Evolutionary conservation across 805 yeast genomes (phyloP).

Genomic region (Metschnikowia borealis): DNA sequence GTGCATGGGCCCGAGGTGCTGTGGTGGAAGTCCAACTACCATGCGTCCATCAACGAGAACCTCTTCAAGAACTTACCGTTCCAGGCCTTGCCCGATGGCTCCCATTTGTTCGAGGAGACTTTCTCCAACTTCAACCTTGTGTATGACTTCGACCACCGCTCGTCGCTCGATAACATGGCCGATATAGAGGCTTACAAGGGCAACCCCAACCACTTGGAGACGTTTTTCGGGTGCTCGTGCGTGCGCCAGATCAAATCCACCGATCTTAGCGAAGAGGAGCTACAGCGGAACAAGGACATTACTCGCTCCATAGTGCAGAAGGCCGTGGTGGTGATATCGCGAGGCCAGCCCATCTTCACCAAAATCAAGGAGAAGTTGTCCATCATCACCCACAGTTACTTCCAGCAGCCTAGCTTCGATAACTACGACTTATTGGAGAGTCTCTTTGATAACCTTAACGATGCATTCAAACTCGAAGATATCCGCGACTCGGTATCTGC

Average conservation of each 20-base stretch:
- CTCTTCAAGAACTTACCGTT: conserved; percentile 89
- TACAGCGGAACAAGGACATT: conserved; percentile 53
- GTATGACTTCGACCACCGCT: conserved; percentile 52
- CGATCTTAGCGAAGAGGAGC: conserved; percentile 45
- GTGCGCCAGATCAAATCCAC: conserved; percentile 73
- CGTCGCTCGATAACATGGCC: conserved; percentile 43
- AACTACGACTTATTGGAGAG: conserved; percentile 67
- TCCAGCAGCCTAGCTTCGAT: conserved; percentile 71
- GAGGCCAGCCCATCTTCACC: conserved; percentile 76
- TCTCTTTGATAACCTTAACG: conserved; percentile 61
- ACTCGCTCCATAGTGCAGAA: conserved; percentile 90
- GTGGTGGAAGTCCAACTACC: conserved; percentile 64
- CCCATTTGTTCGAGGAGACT: conserved; percentile 90
- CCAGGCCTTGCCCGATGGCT: conserved; percentile 94
- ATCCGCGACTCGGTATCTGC: conserved; percentile 16
- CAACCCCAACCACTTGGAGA: conserved; percentile 44
- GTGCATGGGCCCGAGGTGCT: conserved; percentile 91
- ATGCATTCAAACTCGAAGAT: conserved; percentile 22
- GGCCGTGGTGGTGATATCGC: conserved; percentile 79
- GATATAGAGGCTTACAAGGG: conserved; percentile 31
- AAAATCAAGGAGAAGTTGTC: conserved; percentile 87
- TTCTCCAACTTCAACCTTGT: conserved; percentile 84
- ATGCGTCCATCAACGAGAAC: conserved; percentile 19
- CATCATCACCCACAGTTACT: conserved; percentile 82
- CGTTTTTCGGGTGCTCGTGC: conserved; percentile 94